Percentiles rank a stretch among this genome's conserved stretches.
Evolutionary conservation across 1,284 basidiomycete species (phyloP).

Genomic region (Cerioporus squamosus): DNA sequence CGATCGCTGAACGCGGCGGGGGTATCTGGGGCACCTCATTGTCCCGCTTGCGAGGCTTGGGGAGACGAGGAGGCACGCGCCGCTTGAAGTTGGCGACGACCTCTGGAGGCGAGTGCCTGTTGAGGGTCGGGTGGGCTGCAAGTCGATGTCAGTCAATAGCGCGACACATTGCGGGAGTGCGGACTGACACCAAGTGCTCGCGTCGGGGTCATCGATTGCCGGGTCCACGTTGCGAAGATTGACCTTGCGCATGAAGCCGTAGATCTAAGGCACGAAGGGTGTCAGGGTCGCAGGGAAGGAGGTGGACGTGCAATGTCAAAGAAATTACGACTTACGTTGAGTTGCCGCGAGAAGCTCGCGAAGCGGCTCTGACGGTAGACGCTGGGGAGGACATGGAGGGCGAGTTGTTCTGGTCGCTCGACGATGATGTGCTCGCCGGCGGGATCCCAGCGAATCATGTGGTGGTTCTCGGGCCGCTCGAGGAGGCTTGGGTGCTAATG

Average conservation of each 20-base stretch:
- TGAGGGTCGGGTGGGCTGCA: slow-evolving; percentile 84
- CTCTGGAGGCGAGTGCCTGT: slow-evolving; percentile 83
- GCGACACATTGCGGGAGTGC: slow-evolving; percentile 4
- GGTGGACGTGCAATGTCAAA: slow-evolving; percentile 18
- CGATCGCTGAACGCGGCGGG: slow-evolving; percentile 74
- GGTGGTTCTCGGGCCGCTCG: slow-evolving; percentile 84
- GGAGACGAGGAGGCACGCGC: slow-evolving; percentile 88
- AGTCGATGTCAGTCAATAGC: slow-evolving; percentile 15
- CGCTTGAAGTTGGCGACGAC: slow-evolving; percentile 91
- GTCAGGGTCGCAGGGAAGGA: slow-evolving; percentile 37
- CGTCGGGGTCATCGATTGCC: slow-evolving; percentile 90
- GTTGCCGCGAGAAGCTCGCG: slow-evolving; percentile 91
- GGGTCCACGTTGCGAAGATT: slow-evolving; percentile 91
- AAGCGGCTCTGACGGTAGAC: slow-evolving; percentile 93
- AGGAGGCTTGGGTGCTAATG: slow-evolving; percentile 56
- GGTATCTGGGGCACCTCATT: slow-evolving; percentile 61
- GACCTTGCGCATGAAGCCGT: slow-evolving; percentile 95
- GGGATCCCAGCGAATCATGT: slow-evolving; percentile 93
- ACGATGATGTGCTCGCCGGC: slow-evolving; percentile 91
- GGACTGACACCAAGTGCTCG: slow-evolving; percentile 91
- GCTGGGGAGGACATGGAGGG: slow-evolving; percentile 85
- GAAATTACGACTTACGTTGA: slow-evolving; percentile 71
- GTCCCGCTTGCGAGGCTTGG: slow-evolving; percentile 80
- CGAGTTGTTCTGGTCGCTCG: slow-evolving; percentile 87
- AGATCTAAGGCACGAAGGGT: slow-evolving; percentile 58